phyloP scores from a whole-genome alignment of 2,329 filamentous ascomycete genomes.

The Xylariaceae sp. region DNA sequence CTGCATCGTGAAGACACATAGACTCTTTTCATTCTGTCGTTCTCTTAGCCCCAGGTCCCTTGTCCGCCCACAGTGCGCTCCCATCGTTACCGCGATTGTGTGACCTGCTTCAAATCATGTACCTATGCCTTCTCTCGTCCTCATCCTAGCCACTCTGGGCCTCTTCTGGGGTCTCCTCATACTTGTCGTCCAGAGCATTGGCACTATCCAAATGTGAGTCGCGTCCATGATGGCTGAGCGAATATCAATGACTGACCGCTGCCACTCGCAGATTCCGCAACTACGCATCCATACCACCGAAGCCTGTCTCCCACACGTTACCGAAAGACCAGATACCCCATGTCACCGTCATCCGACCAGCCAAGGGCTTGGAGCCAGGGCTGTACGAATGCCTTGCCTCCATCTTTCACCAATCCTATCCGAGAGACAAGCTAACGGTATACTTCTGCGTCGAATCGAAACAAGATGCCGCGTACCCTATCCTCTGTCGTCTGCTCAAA shows the following conservation, averaged over 20 bases:
- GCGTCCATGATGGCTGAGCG: not conserved
- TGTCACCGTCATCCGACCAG: conserved; percentile 86
- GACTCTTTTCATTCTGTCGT: no score
- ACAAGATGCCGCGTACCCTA: conserved; percentile 70
- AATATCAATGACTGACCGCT: conserved; percentile 1
- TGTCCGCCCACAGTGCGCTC: no score
- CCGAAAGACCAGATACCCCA: conserved; percentile 60
- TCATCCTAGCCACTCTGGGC: conserved; percentile 40
- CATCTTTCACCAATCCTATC: conserved; percentile 79
- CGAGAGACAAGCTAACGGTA: conserved; percentile 68
- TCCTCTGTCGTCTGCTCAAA: conserved; percentile 64
- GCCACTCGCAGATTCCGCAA: conserved; percentile 42
- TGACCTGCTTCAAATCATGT: conserved; percentile 6
- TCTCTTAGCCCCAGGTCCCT: no score
- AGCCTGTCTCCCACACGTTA: conserved; percentile 48
- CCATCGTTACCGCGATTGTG: no score
- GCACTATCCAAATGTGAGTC: conserved; percentile 52
- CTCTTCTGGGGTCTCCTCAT: conserved; percentile 51
- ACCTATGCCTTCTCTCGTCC: conserved; percentile 22
- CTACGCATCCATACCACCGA: conserved; percentile 46
- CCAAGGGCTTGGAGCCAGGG: conserved; percentile 85
- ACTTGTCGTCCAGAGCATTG: conserved; percentile 50
- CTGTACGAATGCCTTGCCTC: conserved; percentile 91
- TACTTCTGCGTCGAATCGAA: conserved; percentile 76
- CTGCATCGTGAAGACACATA: no score